These are phyloP conservation scores for Populus hybrid DNA, from an alignment of 441 rosid genomes.

Conservation along the genomic window DNA sequence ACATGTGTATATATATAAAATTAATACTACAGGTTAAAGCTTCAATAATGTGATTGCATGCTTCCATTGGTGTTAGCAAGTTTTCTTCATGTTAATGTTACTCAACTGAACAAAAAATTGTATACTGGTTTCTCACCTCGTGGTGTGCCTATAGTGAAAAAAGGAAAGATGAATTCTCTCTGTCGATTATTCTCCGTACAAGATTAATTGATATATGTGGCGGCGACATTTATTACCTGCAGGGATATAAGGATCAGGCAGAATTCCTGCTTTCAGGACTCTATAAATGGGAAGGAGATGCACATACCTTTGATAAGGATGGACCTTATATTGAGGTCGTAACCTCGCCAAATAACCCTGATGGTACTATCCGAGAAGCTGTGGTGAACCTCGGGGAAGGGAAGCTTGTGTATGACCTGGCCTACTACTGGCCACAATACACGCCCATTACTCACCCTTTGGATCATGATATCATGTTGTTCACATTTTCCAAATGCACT, in stretches of 20 bases:
- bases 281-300: slow-evolving; percentile 85
- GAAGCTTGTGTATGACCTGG: slow-evolving; percentile 65
- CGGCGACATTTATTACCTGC: slow-evolving; percentile 4
- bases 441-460: slow-evolving; percentile 58
- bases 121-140: neutral
- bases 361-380: slow-evolving; percentile 56
- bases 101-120: neutral
- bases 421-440: slow-evolving; percentile 30
- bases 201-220: neutral
- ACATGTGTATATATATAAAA: too few species aligned
- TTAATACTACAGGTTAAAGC: too few species aligned
- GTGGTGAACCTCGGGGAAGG: slow-evolving; percentile 56
- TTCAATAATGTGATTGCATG: neutral
- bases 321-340: slow-evolving; percentile 66
- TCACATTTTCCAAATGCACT: slow-evolving; percentile 83
- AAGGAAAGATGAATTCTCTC: neutral
- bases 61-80: neutral
- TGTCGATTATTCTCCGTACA: neutral
- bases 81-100: neutral
- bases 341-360: slow-evolving; percentile 85
- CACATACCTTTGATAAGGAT: slow-evolving; percentile 39
- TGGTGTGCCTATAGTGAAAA: neutral
- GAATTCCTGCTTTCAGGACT: slow-evolving; percentile 47
- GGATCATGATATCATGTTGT: slow-evolving; percentile 74
- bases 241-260: slow-evolving; percentile 61